Base-by-base conservation (phyloP, 208 protist species). In the Leishmania major region DNA sequence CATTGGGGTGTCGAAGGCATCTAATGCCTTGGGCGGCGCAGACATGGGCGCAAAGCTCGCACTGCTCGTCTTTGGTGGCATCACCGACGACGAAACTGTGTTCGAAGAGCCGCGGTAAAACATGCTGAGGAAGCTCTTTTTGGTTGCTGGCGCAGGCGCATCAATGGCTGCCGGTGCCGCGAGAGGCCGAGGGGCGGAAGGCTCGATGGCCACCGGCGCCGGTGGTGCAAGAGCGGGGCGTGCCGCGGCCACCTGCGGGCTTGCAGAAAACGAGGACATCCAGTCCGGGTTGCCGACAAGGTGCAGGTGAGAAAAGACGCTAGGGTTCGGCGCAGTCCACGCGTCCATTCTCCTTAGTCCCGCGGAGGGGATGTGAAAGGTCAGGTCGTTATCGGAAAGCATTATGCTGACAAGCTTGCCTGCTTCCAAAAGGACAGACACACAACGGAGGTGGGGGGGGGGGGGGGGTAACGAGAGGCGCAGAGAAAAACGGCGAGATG, bases 261-360 rank as follows among this genome's bases (percentile, higher is more conserved):
- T 83, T 35, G 60, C 82, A 28, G 84, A 84, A 67, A 94, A 85
- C 8, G 89, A 88, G 4, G 85, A 79, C 77, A 92, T 88, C 91
- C 91, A 94, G 74, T 94, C 91, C 10, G 84, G 87, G 84, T 89
- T 94, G 70, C 85, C 81, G 53, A 84, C 80, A 51, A 90, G 86
- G 71, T 90, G 91, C n/a, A 92, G 78, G 25, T 84, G 84, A 1
- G 89, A 77, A 53, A 90, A 88, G 51, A 75, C 77, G 75, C 87
- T 53, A 62, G 64, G 81, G 43, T 75, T 84, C 53, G 49, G 5
- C 35, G 43, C 49, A 53, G 57, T 40, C 10, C 8, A 75, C 31
- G 75, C 22, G 64, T 82, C 73, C 55, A 70, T 37, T 19, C 78
- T 55, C 0, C 55, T 37, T 22, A 79, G 64, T 22, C 49, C 82